Evolutionary conservation across 352 stramenopile species (phyloP), one percentile per base, ranked within the genome.

Genomic region (Phytopythium helicoides): DNA sequence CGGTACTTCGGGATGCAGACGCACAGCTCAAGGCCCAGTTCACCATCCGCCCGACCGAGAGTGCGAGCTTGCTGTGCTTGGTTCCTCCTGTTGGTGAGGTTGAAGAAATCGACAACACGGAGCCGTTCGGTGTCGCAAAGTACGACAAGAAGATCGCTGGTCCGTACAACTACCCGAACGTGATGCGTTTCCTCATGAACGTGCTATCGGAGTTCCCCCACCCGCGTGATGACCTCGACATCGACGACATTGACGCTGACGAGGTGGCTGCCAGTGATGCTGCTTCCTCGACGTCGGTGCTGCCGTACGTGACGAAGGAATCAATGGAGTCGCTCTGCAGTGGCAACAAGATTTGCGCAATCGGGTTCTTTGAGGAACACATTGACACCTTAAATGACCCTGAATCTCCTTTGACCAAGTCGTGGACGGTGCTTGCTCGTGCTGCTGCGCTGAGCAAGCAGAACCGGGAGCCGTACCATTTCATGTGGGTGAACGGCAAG

Each of bases 401-500:
- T 0, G 59, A 82, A 11, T 90, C 75, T 0, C 44, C 66, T 1
- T 55, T 88, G 19, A 57, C 55, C 18, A 86, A 76, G 36, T 71
- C 57, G 16, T 62, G 74, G 46, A 52, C 41, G 6, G 74, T 75
- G 8, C 64, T 89, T 7, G 56, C 50, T 8, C 58, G 68, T 8
- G 74, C 86, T 9, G 81, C 77, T 14, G 48, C 54, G 5, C 64
- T 71, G 42, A 86, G 76, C 38, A 76, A 72, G 51, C 57, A 85
- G 31, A 62, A 70, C 12, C 60, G 63, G 6, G 70, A 89, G 51
- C 80, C 82, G 16, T 87, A 87, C 42, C 58, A 71, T 23, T 93
- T 87, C 47, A 81, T 91, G 73, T 88, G 76, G 75, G 68, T 81
- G 12, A 89, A 87, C 26, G 82, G 80, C 21, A 86, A 84, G 47